A percentile compares a stretch with the other conserved stretches of the same genome.
These are phyloP conservation scores for Backusella morwellensis DNA, from an alignment of 192 early-diverging fungal genomes.

Conservation along the genomic window DNA sequence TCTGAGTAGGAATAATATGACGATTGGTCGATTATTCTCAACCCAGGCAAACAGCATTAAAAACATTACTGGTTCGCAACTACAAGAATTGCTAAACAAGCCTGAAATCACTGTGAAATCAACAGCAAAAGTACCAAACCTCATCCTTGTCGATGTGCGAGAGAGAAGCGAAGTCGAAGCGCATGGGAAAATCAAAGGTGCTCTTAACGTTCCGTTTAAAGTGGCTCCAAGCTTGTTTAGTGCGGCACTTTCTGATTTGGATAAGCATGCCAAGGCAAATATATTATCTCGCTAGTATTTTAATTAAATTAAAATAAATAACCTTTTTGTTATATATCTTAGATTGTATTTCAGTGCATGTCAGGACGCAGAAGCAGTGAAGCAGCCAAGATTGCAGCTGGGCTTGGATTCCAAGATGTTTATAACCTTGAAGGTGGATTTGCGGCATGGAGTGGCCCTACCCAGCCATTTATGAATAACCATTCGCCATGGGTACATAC, in stretches of 20 bases:
- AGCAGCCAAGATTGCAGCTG: constrained; percentile 11
- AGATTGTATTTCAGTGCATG: constrained; percentile 33
- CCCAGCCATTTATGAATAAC: constrained; percentile 28
- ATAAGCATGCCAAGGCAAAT: constrained; percentile 24
- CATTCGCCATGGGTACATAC: constrained; percentile 35
- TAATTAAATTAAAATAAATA: neutral
- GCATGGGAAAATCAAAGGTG: constrained; percentile 22
- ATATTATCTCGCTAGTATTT: neutral
- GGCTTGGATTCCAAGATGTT: constrained; percentile 22
- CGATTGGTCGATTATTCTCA: neutral
- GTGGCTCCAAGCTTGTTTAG: constrained; percentile 20
- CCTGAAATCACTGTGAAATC: neutral
- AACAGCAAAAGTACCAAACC: neutral
- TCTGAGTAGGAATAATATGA: neutral
- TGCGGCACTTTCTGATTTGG: constrained; percentile 27
- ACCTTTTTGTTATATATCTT: neutral
- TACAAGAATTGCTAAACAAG: constrained; percentile 8
- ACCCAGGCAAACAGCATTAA: neutral
- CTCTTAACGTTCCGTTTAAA: constrained; percentile 31
- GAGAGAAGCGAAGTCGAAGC: constrained; percentile 25
- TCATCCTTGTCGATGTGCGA: constrained; percentile 23
- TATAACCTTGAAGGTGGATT: constrained; percentile 27
- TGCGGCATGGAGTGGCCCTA: constrained; percentile 13
- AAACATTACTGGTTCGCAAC: neutral
- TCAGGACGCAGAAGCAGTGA: constrained; percentile 27